These are phyloP conservation scores for Cystofilobasidium bisporidii DNA, from an alignment of 768 basidiomycete species.

Conservation along the genomic window DNA sequence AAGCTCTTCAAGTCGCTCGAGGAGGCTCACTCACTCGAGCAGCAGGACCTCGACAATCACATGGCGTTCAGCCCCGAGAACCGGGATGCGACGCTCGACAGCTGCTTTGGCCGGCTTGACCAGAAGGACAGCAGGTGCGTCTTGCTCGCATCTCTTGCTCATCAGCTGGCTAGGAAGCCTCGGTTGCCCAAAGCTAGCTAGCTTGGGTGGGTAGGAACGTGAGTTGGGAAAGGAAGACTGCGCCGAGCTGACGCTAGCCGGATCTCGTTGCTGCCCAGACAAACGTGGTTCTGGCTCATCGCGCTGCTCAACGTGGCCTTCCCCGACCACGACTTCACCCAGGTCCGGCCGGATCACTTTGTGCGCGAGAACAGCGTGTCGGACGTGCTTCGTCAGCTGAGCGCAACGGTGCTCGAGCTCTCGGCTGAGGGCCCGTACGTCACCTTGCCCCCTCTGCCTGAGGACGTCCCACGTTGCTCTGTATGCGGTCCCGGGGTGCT, in stretches of 20 bases:
- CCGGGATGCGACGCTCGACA: constrained; percentile 17
- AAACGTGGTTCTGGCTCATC: constrained; percentile 94
- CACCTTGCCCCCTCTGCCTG: not conserved
- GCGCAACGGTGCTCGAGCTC: constrained; percentile 25
- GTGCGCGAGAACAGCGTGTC: constrained; percentile 38
- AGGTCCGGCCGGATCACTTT: constrained; percentile 82
- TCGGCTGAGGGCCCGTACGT: constrained; percentile 18
- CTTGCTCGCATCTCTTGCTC: not conserved
- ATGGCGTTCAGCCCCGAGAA: constrained; percentile 21
- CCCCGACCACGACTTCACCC: constrained; percentile 94
- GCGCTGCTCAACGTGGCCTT: constrained; percentile 94
- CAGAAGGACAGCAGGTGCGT: constrained; percentile 26
- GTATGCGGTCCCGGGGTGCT: too few species aligned
- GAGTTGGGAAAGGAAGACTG: too few species aligned
- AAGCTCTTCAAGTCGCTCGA: constrained; percentile 90
- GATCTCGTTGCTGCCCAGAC: too few species aligned
- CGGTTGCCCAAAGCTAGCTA: too few species aligned
- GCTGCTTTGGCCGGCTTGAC: constrained; percentile 26
- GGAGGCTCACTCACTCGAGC: constrained; percentile 61
- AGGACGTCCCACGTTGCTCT: not conserved
- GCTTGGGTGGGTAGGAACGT: too few species aligned
- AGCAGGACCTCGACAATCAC: constrained; percentile 44
- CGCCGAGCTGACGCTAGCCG: not conserved
- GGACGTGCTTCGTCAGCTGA: constrained; percentile 21
- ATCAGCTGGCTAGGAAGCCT: not conserved